Conservation (phyloP, 1,139 yeast species). For the Saccharomycopsis hybrid region DNA sequence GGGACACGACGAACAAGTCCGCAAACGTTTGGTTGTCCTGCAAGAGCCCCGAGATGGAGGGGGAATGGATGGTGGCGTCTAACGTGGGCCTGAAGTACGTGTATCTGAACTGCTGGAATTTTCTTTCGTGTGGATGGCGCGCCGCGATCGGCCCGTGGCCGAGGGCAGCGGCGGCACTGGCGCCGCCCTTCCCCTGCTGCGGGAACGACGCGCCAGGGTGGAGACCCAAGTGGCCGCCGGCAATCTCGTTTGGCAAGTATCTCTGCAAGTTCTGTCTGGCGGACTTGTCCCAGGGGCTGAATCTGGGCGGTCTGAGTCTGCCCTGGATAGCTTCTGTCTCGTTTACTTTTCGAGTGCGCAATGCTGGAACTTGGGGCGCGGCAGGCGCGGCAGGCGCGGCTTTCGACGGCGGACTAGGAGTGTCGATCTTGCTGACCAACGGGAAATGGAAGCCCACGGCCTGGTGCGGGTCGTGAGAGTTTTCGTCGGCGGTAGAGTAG, state of each 20-base stretch:
- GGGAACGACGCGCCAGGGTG: neutral
- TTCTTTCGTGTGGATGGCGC: conserved; percentile 9
- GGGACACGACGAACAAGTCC: conserved; percentile 41
- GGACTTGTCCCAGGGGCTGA: conserved; percentile 64
- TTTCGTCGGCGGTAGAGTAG: conserved; percentile 11
- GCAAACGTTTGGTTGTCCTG: conserved; percentile 47
- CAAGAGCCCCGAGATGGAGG: conserved; percentile 76
- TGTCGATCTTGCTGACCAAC: conserved; percentile 29
- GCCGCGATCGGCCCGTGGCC: neutral
- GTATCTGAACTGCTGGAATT: conserved; percentile 48
- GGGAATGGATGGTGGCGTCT: conserved; percentile 83
- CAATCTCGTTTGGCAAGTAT: conserved; percentile 16
- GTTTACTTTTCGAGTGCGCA: conserved; percentile 42
- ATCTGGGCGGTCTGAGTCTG: conserved; percentile 65
- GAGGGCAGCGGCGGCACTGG: neutral
- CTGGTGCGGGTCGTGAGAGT: neutral
- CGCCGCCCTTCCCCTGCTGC: neutral
- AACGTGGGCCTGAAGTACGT: conserved; percentile 90
- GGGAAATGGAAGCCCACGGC: conserved; percentile 31
- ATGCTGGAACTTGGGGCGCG: too few species aligned
- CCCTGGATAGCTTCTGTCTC: conserved; percentile 61
- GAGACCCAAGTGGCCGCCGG: neutral
- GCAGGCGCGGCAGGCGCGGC: conserved; percentile 23
- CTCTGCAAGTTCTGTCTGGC: conserved; percentile 11
- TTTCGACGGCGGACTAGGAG: conserved; percentile 21